Base-by-base conservation (phyloP, 352 stramenopile species). In the Globisporangium takayamanum region DNA sequence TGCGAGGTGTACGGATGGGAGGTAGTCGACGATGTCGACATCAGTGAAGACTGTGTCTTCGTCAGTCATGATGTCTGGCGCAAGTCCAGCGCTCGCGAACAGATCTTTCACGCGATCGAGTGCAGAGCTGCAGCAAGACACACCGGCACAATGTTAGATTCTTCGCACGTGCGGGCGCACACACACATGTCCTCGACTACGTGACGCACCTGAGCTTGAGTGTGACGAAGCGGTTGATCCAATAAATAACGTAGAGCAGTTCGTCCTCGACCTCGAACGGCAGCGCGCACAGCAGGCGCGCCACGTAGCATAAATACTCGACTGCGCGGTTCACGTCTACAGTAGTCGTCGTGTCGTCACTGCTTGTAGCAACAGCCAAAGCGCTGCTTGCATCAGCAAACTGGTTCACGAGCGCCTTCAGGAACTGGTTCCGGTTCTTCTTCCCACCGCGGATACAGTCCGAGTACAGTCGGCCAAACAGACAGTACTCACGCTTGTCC, bases 211-310 rank as follows among this genome's bases (percentile, higher is more conserved):
- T 69, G 41, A 94, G 78, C 59, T 83, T 85, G 63, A 95, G 78
- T 41, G 84, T 88, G 33, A 84, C 74, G 55, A 80, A 79, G 53
- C 83, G 86, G 61, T 93, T 93, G 67, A 94, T 89, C 56, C 76
- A 72, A 74, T 94, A 92, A 72, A 95, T 92, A 73, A 95, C 69
- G 62, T 85, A 87, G 22, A 95, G 69, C 47, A 83, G 86, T 44
- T 95, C 84, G 41, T 95, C 80, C 33, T 94, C 82, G 37, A 89
- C 62, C 25, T 90, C 80, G 53, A 88, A 95, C 30, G 86, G 84
- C 42, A 95, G 66, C 11, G 76, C 70, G 10, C 78, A 70, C 20
- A 95, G 56, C 10, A 95, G 61, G 50, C 89, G 68, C 8, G 81
- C 69, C 30, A 94, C 25, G 64, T 92, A 95, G 60, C 64, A 80